phyloP scores from a whole-genome alignment of 371 early-diverging fungal genomes.

The Nematocida minor region DNA sequence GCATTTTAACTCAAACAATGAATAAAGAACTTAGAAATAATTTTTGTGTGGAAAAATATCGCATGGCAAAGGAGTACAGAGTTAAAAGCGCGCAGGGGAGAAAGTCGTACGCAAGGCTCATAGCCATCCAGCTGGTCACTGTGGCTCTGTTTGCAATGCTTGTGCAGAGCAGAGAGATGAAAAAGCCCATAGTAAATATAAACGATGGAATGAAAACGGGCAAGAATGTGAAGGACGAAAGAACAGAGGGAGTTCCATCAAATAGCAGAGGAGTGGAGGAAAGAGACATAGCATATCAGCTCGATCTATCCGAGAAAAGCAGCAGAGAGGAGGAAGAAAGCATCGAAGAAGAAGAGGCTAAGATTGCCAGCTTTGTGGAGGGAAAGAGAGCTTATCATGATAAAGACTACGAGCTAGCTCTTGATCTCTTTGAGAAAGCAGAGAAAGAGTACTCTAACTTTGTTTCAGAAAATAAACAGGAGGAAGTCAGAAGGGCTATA shows the following conservation, averaged over 20 bases:
- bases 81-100: background rate
- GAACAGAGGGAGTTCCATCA: background rate
- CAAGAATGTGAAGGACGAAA: background rate
- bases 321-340: no score
- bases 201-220: background rate
- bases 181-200: background rate
- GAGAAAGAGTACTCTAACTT: no score
- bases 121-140: background rate
- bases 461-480: no score
- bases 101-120: background rate
- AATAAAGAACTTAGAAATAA: slow-evolving; percentile 2
- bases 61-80: background rate
- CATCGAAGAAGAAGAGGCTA: no score
- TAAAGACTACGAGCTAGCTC: no score
- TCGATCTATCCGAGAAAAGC: no score
- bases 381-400: no score
- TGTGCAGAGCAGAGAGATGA: background rate
- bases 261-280: background rate
- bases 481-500: no score
- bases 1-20: background rate
- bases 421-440: no score
- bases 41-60: slow-evolving; percentile 7
- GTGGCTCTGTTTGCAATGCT: background rate
- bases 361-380: no score
- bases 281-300: no score